Conservation (phyloP, 176 grass and related monocot genomes). For the Melocanna baccifera region DNA sequence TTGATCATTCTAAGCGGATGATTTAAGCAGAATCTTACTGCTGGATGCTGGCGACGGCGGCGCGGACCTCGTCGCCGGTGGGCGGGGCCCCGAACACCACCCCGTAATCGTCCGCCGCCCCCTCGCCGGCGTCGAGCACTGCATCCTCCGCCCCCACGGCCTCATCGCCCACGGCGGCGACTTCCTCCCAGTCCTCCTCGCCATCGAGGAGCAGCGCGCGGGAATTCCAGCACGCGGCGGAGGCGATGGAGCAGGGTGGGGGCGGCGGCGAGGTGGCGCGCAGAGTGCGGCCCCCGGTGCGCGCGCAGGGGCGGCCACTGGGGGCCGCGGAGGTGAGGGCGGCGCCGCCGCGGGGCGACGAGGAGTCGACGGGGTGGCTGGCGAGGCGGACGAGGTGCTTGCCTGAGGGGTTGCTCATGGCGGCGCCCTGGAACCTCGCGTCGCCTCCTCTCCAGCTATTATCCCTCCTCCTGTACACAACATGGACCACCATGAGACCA, state of each 20-base stretch:
- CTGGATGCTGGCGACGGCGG: conserved; percentile 64
- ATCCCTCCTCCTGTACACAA: conserved; percentile 19
- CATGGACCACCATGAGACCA: conserved; percentile 33
- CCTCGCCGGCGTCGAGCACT: background rate
- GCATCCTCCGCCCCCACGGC: background rate
- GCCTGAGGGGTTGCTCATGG: conserved; percentile 34
- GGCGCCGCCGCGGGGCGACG: background rate
- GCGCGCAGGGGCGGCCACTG: background rate
- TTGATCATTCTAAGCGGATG: background rate
- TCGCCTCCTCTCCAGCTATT: background rate
- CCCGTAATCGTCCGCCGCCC: background rate
- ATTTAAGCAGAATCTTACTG: conserved; percentile 44
- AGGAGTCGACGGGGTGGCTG: conserved; percentile 7
- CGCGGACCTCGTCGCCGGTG: conserved; percentile 60
- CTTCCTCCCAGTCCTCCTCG: conserved; percentile 44
- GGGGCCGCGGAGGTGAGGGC: background rate
- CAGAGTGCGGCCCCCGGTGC: background rate
- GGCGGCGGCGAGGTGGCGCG: conserved; percentile 33
- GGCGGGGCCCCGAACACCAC: conserved; percentile 47
- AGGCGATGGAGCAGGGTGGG: conserved; percentile 11
- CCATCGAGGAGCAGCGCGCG: conserved; percentile 8
- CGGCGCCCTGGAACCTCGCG: background rate
- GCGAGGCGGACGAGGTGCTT: conserved; percentile 43
- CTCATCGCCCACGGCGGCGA: conserved; percentile 6
- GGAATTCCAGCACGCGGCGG: conserved; percentile 14